Base-by-base conservation (phyloP, 768 basidiomycete genomes). In the Dentipellis fragilis region DNA sequence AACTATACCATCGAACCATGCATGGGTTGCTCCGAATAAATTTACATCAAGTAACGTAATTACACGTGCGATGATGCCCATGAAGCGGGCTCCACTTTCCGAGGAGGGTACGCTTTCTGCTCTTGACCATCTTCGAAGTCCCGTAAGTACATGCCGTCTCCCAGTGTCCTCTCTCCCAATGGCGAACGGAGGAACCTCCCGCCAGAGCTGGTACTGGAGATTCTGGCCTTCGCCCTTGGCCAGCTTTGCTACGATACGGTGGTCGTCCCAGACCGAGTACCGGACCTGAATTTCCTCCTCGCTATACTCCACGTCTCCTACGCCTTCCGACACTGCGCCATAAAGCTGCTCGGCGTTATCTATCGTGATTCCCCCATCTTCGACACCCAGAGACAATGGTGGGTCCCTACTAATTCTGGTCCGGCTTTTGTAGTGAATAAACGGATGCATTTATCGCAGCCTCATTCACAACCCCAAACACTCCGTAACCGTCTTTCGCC, bases 1-100 rank as follows among this genome's bases (percentile, higher is more conserved):
- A 81, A 81, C 80, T 82, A 82, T 80, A 78, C 80, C 80, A 82
- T 80, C 79, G 60, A 54, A 60, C 60, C 59, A 3, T 29, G 29
- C 29, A 29, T 29, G 29, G 3, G 6, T 3, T 29, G 29, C 3
- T 29, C 6, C 29, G 29, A 29, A n/a, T n/a, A n/a, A n/a, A n/a
- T n/a, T 29, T 3, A 6, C 29, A 29, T 29, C 29, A 29, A 29
- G 29, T 29, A 29, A 29, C 29, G 29, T 29, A 29, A 29, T n/a
- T n/a, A n/a, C 29, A 6, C 29, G 29, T 29, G 29, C 29, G 29
- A 29, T 29, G 29, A 29, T 29, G 29, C 3, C n/a, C 29, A 29
- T 29, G 29, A 29, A 29, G 29, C 6, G 3, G 29, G 29, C 29
- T 29, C 29, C 29, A 29, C 29, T 29, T 29, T 29, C 29, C n/a